Evolutionary conservation across 2,329 filamentous ascomycete genomes (phyloP), one percentile per base, ranked within the genome.

Genomic region (Xylaria sp.): DNA sequence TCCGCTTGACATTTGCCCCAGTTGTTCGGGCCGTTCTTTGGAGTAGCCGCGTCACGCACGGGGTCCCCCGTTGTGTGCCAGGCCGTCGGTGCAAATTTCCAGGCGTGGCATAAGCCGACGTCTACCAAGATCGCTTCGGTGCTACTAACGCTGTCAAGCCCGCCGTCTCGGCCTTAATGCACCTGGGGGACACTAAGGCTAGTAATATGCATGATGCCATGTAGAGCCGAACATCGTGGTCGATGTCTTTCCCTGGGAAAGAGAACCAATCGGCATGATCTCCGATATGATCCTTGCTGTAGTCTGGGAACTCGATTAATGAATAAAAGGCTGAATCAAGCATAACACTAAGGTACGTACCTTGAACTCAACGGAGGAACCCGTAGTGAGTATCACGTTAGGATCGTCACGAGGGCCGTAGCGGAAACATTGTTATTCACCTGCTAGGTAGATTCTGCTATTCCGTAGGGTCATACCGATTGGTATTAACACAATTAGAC

Each of bases 1-100:
- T 49, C 39, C 43, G 25, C 18, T 25, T 6, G 46, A 33, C 52
- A 25, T 1, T 20, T 18, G 46, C 54, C 46, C 33, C 59, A 59
- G 54, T 39, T 59, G 43, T 63, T 67, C 43, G 65, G 60, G 54
- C 60, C 54, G 48, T 58, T 58, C 55, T 64, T 39, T 49, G 28
- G 54, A 39, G 57, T 36, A 15, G 52, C 52, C 58, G 64, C 43
- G 49, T 62, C 48, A 51, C 59, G 52, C n/a, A 48, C 46, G 46
- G 52, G 43, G 54, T 67, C 65, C 23, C 41, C 54, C 48, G 9
- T 55, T 41, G 54, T 20, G 55, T 39, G 60, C 28, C 64, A 25
- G 55, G 23, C 10, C 55, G 54, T n/a, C 65, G 55, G 60, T 49
- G 55, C 25, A 48, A 23, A 64, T 36, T 54, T 64, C 55, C 60